These are phyloP conservation scores for Rhodotorula mucilaginosa DNA, from an alignment of 1,284 basidiomycete species.

Conservation along the genomic window DNA sequence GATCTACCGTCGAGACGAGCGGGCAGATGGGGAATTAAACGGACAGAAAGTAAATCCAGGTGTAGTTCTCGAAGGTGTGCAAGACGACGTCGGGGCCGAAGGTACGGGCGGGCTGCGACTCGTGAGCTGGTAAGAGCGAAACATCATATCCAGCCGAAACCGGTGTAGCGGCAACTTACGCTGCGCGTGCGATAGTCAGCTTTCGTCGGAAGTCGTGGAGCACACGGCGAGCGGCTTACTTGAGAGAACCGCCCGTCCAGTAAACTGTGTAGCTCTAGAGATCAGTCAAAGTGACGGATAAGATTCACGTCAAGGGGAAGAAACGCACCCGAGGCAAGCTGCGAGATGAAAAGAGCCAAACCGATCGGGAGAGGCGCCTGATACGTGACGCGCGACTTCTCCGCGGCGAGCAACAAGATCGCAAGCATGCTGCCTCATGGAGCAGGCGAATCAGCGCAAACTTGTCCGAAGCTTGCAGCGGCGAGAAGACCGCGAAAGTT, in stretches of 20 bases:
- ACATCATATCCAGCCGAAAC: too few relatives aligned
- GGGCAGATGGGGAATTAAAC: too few relatives aligned
- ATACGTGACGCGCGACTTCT: constrained; percentile 62
- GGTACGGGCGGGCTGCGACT: constrained; percentile 44
- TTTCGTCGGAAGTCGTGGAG: too few relatives aligned
- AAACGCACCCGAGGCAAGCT: constrained; percentile 55
- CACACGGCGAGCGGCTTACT: background rate
- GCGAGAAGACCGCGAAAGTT: background rate
- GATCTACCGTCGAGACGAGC: background rate
- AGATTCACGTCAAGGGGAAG: background rate
- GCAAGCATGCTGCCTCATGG: too few relatives aligned
- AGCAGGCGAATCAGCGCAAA: background rate
- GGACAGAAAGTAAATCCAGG: constrained; percentile 42
- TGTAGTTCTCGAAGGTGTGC: constrained; percentile 56
- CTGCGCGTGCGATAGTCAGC: too few relatives aligned
- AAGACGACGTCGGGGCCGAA: constrained; percentile 70
- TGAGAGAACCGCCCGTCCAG: background rate
- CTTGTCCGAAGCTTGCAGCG: background rate
- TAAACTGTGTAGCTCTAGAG: background rate
- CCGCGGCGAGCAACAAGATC: constrained; percentile 34
- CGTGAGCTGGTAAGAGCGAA: too few relatives aligned
- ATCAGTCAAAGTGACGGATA: too few relatives aligned
- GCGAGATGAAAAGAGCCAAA: constrained; percentile 64
- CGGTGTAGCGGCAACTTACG: too few relatives aligned
- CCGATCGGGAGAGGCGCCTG: constrained; percentile 64